Percentiles rank a stretch among this genome's conserved stretches.
Evolutionary conservation across 495 filamentous ascomycete species (phyloP).

Genomic region (Parachaetomium inaequale): DNA sequence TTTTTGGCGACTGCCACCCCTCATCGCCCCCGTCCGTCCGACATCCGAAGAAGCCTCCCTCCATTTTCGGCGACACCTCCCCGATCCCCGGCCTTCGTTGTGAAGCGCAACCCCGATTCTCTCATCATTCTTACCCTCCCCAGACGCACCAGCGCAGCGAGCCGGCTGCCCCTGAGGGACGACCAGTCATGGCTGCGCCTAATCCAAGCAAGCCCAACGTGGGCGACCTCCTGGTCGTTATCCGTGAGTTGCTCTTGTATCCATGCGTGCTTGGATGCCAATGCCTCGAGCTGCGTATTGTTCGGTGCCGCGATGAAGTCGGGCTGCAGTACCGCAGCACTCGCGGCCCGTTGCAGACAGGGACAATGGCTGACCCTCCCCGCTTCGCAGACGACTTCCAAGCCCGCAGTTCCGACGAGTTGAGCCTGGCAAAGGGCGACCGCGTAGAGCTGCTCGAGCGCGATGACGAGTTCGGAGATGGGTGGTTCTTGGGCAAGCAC

Average conservation of each 20-base stretch:
- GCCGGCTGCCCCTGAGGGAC: constrained; percentile 12
- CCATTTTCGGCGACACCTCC: background rate
- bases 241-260: constrained; percentile 61
- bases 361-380: constrained; percentile 19
- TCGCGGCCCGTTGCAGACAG: background rate
- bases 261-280: constrained; percentile 7
- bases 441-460: constrained; percentile 88
- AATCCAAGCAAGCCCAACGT: constrained; percentile 50
- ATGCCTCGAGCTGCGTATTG: background rate
- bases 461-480: constrained; percentile 96
- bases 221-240: constrained; percentile 69
- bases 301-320: background rate
- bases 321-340: background rate
- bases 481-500: constrained; percentile 92
- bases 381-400: constrained; percentile 70
- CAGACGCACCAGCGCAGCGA: constrained; percentile 23
- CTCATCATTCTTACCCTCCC: constrained; percentile 11
- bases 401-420: constrained; percentile 86
- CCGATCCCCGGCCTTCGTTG: background rate
- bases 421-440: constrained; percentile 82
- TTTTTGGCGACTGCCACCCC: constrained; percentile 8
- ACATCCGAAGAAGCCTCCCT: constrained; percentile 8
- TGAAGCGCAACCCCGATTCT: background rate
- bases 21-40: background rate
- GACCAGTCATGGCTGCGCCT: constrained; percentile 49